Evolutionary conservation across 768 basidiomycete genomes (phyloP).

Genomic region (Cyathus striatus): DNA sequence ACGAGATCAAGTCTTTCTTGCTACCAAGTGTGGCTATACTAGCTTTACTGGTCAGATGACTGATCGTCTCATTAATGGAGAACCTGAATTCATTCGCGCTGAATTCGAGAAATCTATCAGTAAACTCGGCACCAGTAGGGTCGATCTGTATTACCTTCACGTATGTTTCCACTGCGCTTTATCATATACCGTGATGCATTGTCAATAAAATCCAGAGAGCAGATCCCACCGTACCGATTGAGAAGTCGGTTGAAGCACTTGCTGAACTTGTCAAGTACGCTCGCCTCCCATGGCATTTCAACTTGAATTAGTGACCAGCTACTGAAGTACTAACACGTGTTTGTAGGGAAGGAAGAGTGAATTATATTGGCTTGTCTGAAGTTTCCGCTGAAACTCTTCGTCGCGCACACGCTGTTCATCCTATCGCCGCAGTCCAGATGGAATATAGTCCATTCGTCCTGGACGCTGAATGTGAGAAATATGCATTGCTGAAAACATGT

Average conservation of each 20-base stretch:
- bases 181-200: too few species aligned
- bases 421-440: conserved; percentile 44
- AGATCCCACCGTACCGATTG: conserved; percentile 40
- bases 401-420: conserved; percentile 45
- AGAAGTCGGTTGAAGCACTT: too few species aligned
- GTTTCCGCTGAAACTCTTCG: conserved; percentile 39
- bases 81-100: conserved; percentile 32
- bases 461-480: conserved; percentile 38
- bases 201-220: too few species aligned
- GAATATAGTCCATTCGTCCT: conserved; percentile 48
- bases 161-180: conserved; percentile 19
- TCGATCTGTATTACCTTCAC: conserved; percentile 47
- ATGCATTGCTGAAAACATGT: conserved; percentile 34
- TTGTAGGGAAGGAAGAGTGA: conserved; percentile 34
- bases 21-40: conserved; percentile 50
- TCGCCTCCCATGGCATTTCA: too few species aligned
- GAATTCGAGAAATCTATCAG: conserved; percentile 33
- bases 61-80: conserved; percentile 16
- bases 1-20: conserved; percentile 51
- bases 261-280: conserved; percentile 50
- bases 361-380: conserved; percentile 50
- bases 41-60: too few species aligned
- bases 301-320: too few species aligned
- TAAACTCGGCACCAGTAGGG: conserved; percentile 30
- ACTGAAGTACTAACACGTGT: too few species aligned